Percentiles rank a stretch among this genome's conserved stretches.
Evolutionary conservation across 129 eudicot genomes (phyloP).

Genomic region (Arctium minus): DNA sequence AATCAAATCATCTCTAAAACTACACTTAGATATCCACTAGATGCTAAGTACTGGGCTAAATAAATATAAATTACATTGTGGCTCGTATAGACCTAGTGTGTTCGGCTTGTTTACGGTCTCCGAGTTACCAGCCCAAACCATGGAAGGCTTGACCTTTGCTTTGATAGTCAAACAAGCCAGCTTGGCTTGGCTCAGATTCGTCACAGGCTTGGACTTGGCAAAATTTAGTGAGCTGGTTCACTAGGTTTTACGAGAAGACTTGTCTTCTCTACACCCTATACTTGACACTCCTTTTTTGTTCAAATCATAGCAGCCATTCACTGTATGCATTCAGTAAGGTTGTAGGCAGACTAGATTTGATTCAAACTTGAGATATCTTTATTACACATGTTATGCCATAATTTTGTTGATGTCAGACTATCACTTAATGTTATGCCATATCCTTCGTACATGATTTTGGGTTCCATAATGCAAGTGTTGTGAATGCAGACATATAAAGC

Average conservation of each 20-base stretch:
- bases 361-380: not conserved
- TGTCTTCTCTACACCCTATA: not conserved
- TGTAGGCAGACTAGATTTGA: not conserved
- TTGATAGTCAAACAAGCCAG: no score
- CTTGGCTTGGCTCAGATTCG: no score
- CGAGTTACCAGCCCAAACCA: no score
- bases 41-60: no score
- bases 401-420: not conserved
- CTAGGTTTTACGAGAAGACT: not conserved
- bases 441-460: not conserved
- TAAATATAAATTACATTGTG: no score
- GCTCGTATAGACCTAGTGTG: no score
- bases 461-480: conserved; percentile 1
- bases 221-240: no score
- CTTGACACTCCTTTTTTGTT: not conserved
- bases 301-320: not conserved
- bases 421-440: not conserved
- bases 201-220: no score
- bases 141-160: no score
- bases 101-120: no score
- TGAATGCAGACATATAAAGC: conserved; percentile 56
- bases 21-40: no score
- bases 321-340: not conserved
- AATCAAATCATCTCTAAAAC: no score
- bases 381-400: not conserved